A percentile compares a stretch with the other conserved stretches of the same genome.
Evolutionary conservation across 2,329 filamentous ascomycete genomes (phyloP).

Genomic region (Alternaria conjuncta): DNA sequence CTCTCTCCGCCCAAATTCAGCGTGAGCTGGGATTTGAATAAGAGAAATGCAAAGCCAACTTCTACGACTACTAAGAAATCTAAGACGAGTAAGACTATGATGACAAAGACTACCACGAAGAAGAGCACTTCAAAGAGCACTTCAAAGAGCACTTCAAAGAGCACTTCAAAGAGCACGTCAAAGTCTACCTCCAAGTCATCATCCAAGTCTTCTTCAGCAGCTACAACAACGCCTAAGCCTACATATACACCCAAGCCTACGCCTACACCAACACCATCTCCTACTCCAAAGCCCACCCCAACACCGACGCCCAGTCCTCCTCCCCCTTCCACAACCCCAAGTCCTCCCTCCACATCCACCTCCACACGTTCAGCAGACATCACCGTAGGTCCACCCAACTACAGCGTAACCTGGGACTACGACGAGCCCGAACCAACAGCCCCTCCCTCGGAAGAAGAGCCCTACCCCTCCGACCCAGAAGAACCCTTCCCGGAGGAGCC

Average conservation of each 20-base stretch:
- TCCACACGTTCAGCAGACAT: constrained; percentile 14
- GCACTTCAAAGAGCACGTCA: constrained; percentile 1
- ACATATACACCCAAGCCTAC: constrained; percentile 11
- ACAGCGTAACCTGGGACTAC: constrained; percentile 14
- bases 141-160: too few relatives aligned
- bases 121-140: constrained; percentile 8
- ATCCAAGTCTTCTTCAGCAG: constrained; percentile 2
- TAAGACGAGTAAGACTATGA: constrained; percentile 1
- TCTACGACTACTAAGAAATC: not conserved
- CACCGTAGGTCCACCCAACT: constrained; percentile 15
- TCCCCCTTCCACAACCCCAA: not conserved
- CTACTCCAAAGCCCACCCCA: not conserved
- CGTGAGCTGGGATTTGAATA: constrained; percentile 19
- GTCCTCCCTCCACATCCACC: not conserved
- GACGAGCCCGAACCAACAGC: not conserved
- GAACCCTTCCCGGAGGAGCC: constrained; percentile 14
- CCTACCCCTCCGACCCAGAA: constrained; percentile 19
- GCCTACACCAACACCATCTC: constrained; percentile 2
- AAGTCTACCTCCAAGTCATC: constrained; percentile 6
- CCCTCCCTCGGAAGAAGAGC: not conserved
- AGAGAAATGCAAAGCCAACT: constrained; percentile 9
- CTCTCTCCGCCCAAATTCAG: constrained; percentile 15
- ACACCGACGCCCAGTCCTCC: not conserved
- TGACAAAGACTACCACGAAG: constrained; percentile 1
- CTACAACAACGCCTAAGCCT: not conserved